These are phyloP conservation scores for Ramaria sp. DNA, from an alignment of 768 basidiomycete species.

Conservation along the genomic window DNA sequence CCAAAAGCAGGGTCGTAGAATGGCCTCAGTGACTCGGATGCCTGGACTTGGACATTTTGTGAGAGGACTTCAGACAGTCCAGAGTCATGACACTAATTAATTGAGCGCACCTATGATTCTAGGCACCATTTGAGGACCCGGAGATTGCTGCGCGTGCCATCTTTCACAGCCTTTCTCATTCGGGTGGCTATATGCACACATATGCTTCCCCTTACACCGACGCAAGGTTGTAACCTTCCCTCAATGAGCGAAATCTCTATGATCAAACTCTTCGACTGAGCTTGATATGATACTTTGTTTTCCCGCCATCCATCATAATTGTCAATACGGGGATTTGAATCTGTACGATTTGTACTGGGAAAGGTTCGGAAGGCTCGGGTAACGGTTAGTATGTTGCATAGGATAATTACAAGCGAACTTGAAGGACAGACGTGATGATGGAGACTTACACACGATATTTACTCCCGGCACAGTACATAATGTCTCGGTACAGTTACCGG, in stretches of 20 bases:
- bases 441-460: no score
- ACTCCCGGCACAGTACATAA: no score
- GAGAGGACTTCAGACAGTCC: constrained; percentile 6
- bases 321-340: no score
- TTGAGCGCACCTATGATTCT: background rate
- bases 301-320: no score
- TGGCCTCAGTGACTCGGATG: constrained; percentile 33
- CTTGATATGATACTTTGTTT: no score
- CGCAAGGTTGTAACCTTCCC: background rate
- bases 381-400: no score
- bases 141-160: background rate
- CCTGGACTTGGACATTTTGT: constrained; percentile 40
- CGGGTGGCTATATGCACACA: no score
- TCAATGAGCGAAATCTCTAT: background rate
- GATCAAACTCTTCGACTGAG: background rate
- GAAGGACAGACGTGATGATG: no score
- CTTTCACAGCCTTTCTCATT: background rate
- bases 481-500: no score
- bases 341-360: no score
- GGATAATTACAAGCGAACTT: no score
- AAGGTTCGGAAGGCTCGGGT: no score
- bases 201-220: background rate
- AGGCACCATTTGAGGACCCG: constrained; percentile 7
- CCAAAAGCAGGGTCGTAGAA: constrained; percentile 26
- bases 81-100: background rate